Evolutionary conservation across 2,329 filamentous ascomycete genomes (phyloP).

Genomic region (Fusarium guadeloupense): DNA sequence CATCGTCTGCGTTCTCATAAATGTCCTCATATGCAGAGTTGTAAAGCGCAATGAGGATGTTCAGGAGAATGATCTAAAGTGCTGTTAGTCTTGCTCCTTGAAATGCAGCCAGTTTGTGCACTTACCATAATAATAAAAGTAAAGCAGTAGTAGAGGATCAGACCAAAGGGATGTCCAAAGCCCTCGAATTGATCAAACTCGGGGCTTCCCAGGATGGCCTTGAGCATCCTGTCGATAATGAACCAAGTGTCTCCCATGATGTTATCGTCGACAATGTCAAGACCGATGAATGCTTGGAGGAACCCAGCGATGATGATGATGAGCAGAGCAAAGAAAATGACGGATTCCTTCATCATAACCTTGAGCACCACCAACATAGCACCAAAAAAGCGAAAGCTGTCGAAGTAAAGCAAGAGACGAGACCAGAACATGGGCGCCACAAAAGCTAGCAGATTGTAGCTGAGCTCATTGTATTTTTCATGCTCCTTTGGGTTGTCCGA

Average conservation of each 20-base stretch:
- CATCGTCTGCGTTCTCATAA: slow-evolving; percentile 90
- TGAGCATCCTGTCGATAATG: slow-evolving; percentile 84
- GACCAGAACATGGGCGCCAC: slow-evolving; percentile 97
- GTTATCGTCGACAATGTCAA: slow-evolving; percentile 83
- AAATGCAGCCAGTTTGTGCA: neutral
- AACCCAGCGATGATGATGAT: slow-evolving; percentile 86
- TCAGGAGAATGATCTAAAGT: slow-evolving; percentile 75
- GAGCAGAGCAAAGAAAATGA: slow-evolving; percentile 96
- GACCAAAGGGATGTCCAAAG: slow-evolving; percentile 91
- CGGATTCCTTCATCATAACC: slow-evolving; percentile 90
- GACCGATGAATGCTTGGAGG: slow-evolving; percentile 91
- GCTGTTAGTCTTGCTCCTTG: neutral
- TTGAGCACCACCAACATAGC: slow-evolving; percentile 98
- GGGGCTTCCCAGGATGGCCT: slow-evolving; percentile 89
- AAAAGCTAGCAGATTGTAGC: slow-evolving; percentile 95
- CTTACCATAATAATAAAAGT: slow-evolving; percentile 95
- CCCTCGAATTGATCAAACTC: slow-evolving; percentile 90
- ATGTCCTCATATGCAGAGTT: slow-evolving; percentile 97
- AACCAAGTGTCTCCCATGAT: slow-evolving; percentile 74
- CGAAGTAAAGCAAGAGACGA: slow-evolving; percentile 89
- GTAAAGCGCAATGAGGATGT: slow-evolving; percentile 96
- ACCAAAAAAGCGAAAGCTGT: slow-evolving; percentile 94
- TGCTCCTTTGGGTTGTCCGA: slow-evolving; percentile 57
- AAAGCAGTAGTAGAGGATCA: slow-evolving; percentile 97
- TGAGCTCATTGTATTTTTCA: slow-evolving; percentile 76